Base-by-base conservation (phyloP, 208 protist genomes). In the Trypanosoma boissoni region DNA sequence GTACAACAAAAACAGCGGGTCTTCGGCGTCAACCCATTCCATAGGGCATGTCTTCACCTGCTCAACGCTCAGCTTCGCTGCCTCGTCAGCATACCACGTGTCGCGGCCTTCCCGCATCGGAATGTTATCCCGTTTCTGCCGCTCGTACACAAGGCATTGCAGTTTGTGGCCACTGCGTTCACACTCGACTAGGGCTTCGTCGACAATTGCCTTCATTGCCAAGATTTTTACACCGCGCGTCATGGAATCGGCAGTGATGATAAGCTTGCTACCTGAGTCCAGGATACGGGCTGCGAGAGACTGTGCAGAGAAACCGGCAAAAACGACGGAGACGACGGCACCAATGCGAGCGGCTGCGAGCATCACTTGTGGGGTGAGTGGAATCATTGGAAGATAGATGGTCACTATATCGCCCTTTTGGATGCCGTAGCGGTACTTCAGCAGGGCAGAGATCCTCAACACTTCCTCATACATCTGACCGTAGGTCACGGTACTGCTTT, bases 261-360 rank as follows among this genome's bases (percentile, higher is more conserved):
- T 20, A 9, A 96, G 53, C 57, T 79, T 86, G 41, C 76, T 48
- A 14, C 71, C 12, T 8, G 73, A 71, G 60, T 95, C 91, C 7
- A 68, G 45, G 16, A 96, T 37, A 27, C 91, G 80, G 12, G 72
- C 52, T 23, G 70, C 53, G 32, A 97, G 46, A 4, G 81, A 72
- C 46, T 86, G 62, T 0, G 75, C 37, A 31, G 82, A 89, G 69
- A 96, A 97, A 50, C 89, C 88, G 26, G 74, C 84, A 42, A 97
- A 96, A 26, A 95, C 72, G 12, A 95, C 89, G 34, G 66, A 82
- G n/a, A 72, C 68, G 3, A 97, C 73, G 10, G 89, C 89, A 37
- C 98, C 98, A 43, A 99, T 97, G 34, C 98, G 88, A n/a, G 98
- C 97, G 56, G 94, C 98, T 14, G 98, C 98, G 8, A 99, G 87